These are phyloP conservation scores for Filosporella fistucella DNA, from an alignment of 495 filamentous ascomycete species.

Conservation along the genomic window DNA sequence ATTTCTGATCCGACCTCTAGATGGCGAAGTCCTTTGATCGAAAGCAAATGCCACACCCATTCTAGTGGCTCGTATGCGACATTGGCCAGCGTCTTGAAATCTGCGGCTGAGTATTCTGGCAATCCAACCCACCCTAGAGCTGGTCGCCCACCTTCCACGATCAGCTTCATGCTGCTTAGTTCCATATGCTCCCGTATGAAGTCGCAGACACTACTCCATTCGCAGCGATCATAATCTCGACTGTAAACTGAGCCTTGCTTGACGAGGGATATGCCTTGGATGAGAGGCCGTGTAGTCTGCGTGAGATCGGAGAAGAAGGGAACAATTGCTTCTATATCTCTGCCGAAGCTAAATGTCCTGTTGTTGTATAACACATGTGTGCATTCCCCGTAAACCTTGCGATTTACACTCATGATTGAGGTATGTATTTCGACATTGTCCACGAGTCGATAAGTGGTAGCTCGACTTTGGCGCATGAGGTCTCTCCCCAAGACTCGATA, in stretches of 20 bases:
- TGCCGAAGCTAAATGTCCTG: conserved; percentile 48
- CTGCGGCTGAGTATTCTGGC: conserved; percentile 29
- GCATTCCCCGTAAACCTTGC: conserved; percentile 42
- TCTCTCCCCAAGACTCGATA: conserved; percentile 30
- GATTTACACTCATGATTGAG: conserved; percentile 39
- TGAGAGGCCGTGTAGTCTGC: conserved; percentile 31
- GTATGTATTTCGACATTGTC: conserved; percentile 33
- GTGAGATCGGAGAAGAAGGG: conserved; percentile 52
- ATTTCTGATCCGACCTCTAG: conserved; percentile 18
- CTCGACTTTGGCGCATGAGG: conserved; percentile 28
- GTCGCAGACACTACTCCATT: conserved; percentile 43
- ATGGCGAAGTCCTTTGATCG: conserved; percentile 24
- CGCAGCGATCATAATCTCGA: conserved; percentile 45
- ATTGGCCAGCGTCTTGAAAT: conserved; percentile 34
- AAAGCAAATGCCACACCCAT: conserved; percentile 42
- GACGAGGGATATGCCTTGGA: conserved; percentile 38
- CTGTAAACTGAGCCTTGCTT: conserved; percentile 43
- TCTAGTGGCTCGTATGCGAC: conserved; percentile 39
- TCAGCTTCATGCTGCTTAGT: conserved; percentile 35
- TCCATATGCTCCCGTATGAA: conserved; percentile 31
- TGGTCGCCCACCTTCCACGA: conserved; percentile 42
- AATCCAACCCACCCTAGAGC: conserved; percentile 34
- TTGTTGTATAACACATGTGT: conserved; percentile 41
- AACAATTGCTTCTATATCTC: conserved; percentile 47
- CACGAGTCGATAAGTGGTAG: conserved; percentile 43